Base-by-base conservation (phyloP, 495 filamentous ascomycete species). In the Thermothielavioides terrestris region DNA sequence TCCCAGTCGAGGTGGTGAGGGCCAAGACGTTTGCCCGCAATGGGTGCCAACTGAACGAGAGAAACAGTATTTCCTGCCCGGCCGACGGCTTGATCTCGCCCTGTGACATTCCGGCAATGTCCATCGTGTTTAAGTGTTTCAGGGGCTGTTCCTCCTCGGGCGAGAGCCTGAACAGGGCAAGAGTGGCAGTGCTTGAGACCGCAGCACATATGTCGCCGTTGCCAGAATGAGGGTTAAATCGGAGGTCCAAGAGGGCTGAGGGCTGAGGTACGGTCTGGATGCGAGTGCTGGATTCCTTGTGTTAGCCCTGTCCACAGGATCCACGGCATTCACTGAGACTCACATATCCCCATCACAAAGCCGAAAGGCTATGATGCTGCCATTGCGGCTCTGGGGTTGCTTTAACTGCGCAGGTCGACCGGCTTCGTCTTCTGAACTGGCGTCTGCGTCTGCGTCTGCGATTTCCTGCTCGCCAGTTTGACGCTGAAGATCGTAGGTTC, bases 401-500 rank as follows among this genome's bases (percentile, higher is more conserved):
- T 62, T 59, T 26, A 50, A 31, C 11, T 44, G 38, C n/a, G 50
- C 47, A 10, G 47, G 35, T 31, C 37, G 37, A 5, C 36, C 44
- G 23, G 69, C 64, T 6, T 68, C 61, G 36, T 85, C 44, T 22
- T n/a, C n/a, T n/a, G n/a, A n/a, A n/a, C n/a, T n/a, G n/a, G 52
- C 42, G 15, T 52, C 57, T 1, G 53, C 41, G 11, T 50, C 53
- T 17, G 64, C 60, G 30, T 60, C 58, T 30, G 72, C 66, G n/a
- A 7, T 50, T 61, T 2, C 12, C 57, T 25, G 17, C 39, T 43
- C 6, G 73, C 67, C 4, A 68, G 64, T 46, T 77, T n/a, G n/a
- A n/a, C n/a, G 74, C 45, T 87, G 75, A 22, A 96, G 73, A 39
- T 82, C 70, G 65, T 98, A 98, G 1, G 92, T 95, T 18, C 92